Evolutionary conservation across 768 basidiomycete species (phyloP), one percentile per base, ranked within the genome.

Genomic region (Termitomyces sp.): DNA sequence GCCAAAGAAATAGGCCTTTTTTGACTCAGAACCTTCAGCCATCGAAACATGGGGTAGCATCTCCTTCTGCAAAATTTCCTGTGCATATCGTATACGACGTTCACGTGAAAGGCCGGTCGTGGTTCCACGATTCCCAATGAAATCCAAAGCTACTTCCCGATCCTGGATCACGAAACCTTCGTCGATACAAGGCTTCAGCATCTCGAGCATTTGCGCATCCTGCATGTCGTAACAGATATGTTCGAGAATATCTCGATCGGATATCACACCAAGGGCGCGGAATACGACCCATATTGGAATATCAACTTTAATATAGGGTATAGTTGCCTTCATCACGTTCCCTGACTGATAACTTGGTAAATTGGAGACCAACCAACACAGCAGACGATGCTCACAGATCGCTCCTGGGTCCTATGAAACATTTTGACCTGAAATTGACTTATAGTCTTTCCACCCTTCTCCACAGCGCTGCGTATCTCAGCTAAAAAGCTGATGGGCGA

Each of bases 201-300:
- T 94, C 70, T 99, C 97, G 52, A 98, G 81, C 88, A 98, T 91
- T 65, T 95, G 92, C 3, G 88, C 81, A 66, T 99, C 97, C 69
- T 94, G 90, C 82, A 90, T 87, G 72, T 98, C 96, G 72, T 98
- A 99, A 70, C 94, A 98, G 60, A 99, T 98, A 67, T 98, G 97
- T 70, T 94, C 93, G 61, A 99, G 83, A 58, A 99, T 96, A 69
- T 99, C 97, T 59, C 92, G 86, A 71, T 99, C 97, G 20, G 97
- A 95, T 52, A 98, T 93, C 65, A 99, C 93, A 59, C 96, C 95
- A 47, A 99, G 86, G 5, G 91, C 97, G 65, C 97, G 91, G 77
- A 99, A 99, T 66, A 98, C 93, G 58, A 99, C 93, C 87, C 97
- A 97, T 63, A 99, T 93, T 2, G 97, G 97, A 68, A 99, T 94